Evolutionary conservation across 495 filamentous ascomycete species (phyloP).

Genomic region (Penicillium verhagenii): DNA sequence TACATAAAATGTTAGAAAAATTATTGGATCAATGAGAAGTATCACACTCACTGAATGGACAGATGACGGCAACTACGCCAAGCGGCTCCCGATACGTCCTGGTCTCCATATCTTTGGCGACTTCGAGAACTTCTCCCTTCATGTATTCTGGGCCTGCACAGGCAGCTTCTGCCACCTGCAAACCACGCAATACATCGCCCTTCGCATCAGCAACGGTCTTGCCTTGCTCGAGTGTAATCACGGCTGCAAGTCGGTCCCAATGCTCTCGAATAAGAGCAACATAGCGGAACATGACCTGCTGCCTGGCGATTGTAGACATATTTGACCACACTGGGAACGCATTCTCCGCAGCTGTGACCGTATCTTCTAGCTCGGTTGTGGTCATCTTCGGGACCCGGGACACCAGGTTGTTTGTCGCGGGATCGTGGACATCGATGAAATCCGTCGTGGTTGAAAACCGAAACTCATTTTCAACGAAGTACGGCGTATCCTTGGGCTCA

Average conservation of each 20-base stretch:
- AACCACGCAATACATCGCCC: slow-evolving; percentile 9
- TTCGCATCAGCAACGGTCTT: slow-evolving; percentile 12
- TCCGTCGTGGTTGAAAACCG: slow-evolving; percentile 1
- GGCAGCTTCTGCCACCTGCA: slow-evolving; percentile 9
- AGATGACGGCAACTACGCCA: slow-evolving; percentile 86
- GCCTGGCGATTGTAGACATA: slow-evolving; percentile 8
- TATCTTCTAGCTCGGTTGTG: slow-evolving; percentile 2
- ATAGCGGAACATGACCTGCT: slow-evolving; percentile 12
- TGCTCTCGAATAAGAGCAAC: slow-evolving; percentile 9
- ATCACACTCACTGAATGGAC: slow-evolving; percentile 62
- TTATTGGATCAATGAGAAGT: neutral
- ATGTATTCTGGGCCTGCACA: slow-evolving; percentile 9
- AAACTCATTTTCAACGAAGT: slow-evolving; percentile 9
- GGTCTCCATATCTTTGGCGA: slow-evolving; percentile 94
- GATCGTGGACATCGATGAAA: slow-evolving; percentile 12
- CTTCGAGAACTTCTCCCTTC: slow-evolving; percentile 56
- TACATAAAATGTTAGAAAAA: neutral
- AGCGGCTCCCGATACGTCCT: slow-evolving; percentile 80
- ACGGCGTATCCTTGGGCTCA: slow-evolving; percentile 2
- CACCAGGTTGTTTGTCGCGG: slow-evolving; percentile 11
- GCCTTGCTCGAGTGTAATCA: slow-evolving; percentile 11
- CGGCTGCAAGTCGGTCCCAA: slow-evolving; percentile 8
- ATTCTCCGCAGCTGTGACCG: slow-evolving; percentile 2
- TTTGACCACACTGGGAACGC: slow-evolving; percentile 5
- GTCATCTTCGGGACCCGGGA: slow-evolving; percentile 7